Base-by-base conservation (phyloP, 2,329 filamentous ascomycete genomes). In the Ophiobolus disseminans region DNA sequence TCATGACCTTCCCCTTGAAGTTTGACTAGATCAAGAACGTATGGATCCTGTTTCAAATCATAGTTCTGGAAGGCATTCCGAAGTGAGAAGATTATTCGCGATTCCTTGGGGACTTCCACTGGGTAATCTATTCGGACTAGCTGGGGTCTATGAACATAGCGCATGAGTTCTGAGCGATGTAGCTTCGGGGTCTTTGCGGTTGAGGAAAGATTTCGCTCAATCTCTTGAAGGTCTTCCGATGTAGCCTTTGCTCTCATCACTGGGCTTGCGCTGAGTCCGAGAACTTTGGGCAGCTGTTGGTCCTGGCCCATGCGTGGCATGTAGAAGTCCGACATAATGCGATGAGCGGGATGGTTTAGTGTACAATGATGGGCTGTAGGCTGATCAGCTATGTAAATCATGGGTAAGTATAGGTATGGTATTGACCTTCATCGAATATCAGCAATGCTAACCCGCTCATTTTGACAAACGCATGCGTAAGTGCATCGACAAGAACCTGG, bases 191-290 rank as follows among this genome's bases (percentile, higher is more conserved):
- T 87, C 50, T 80, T 82, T 55, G 87, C 89, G 23, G 83, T 76
- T 1, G 90, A 83, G 66, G 91, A 81, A 34, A 96, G 75, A 31
- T 88, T 89, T 3, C 68, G 56, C 66, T 96, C 91, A 5, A 96
- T 80, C 4, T 70, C 78, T 79, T 37, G 13, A 21, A 93, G 76
- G 26, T 55, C 57, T 34, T 51, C 45, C 7, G 80, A 80, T 1
- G 76, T 72, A 1, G 79, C 68, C 13, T 80, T 80, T 1, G 81
- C 83, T 45, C 78, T 83, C 56, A 87, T 84, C 3, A 90, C 81
- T 0, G 91, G 91, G 53, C 89, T 95, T 1, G 91, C 91, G 5
- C 88, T 92, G 19, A 96, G 77, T 0, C 91, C 91, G 4, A 96
- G 76, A 21, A 96, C 86, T 16, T 79, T 77, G 0, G 91, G 91